Evolutionary conservation across 1,284 basidiomycete genomes (phyloP), one percentile per base, ranked within the genome.

Genomic region (Marasmius fiardii): DNA sequence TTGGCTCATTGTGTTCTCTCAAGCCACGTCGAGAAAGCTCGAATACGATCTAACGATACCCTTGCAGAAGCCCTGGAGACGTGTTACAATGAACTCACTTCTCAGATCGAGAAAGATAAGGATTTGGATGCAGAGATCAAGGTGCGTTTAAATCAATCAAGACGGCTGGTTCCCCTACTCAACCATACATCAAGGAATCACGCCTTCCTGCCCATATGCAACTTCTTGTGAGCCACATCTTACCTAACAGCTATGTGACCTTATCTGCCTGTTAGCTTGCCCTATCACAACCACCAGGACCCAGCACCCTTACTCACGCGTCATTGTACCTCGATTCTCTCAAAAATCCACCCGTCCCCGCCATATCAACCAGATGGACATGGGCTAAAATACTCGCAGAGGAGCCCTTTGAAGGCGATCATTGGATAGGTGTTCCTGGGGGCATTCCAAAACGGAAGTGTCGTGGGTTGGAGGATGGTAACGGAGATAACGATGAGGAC

Each of bases 361-460:
- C 76, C 11, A 48, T 57, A 24, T 50, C 44, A 12, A 52, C 51
- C 8, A 35, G 43, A 3, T 67, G 88, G 8, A 88, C 84, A 11
- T 91, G 88, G 90, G 75, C 78, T 56, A 78, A 83, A n/a, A 90
- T 92, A 53, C 74, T 92, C 14, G 78, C 79, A 1, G 88, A 89
- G 62, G 89, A 91, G 53, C 87, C 88, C 2, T 88, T 88, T 60
- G 84, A 89, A 67, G 88, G 87, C 6, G 83, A 90, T 57, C 88
- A 90, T 61, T 90, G 88, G 88, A 76, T 88, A 65, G 86, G 87
- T 2, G 79, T 79, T 20, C 81, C 72, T 51, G 77, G 78, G 47
- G 80, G 78, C 58, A 72, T 73, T 0, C 72, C 78, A 1, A 74
- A 75, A 10, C 48, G 8, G 69, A 84, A n/a, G 81, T 37, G 81